Base-by-base conservation (phyloP, 2,329 filamentous ascomycete species). In the Penicillium sp. region DNA sequence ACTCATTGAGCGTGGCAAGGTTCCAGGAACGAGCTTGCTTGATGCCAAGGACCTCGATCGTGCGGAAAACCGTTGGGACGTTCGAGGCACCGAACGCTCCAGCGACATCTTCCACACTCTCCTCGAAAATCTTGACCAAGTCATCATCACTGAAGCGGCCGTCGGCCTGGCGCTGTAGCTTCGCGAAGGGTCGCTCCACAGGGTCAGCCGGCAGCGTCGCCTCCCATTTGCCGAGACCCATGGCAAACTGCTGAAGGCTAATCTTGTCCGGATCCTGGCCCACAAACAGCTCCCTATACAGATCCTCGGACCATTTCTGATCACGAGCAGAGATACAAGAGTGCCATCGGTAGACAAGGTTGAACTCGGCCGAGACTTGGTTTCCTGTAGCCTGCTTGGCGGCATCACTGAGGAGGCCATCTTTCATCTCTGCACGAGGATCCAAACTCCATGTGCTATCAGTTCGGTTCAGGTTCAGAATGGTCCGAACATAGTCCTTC, bases 341-440 rank as follows among this genome's bases (percentile, higher is more conserved):
- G 71, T 90, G 87, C 80, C 86, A 90, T 28, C 87, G 79, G 68
- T 90, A 90, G 1, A 89, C 78, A 31, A 89, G 76, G 60, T 89
- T 89, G 75, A 90, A 90, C 71, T 90, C 87, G 3, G 85, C 86
- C 43, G 84, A 87, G 48, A 89, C 86, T 65, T 89, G 86, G 67
- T 90, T 90, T 12, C 87, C 87, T 2, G 85, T 80, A 1, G 85
- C 87, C 48, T 84, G 78, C 0, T 81, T 77, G 0, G 83, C 79
- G 6, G 81, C 81, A 25, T 82, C 75, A 4, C 75, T 72, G 54
- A 77, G 68, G 10, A 77, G 62, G 2, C 79, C 73, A 59, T 82
- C 83, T 66, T 74, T 80, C 42, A 87, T 84, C 0, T 86, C 82
- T n/a, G 82, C 80, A 22, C 87, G 82, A 1, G 87, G 87, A 60